Evolutionary conservation across 2,329 filamentous ascomycete genomes (phyloP).

Genomic region (Colletotrichum abscissum): DNA sequence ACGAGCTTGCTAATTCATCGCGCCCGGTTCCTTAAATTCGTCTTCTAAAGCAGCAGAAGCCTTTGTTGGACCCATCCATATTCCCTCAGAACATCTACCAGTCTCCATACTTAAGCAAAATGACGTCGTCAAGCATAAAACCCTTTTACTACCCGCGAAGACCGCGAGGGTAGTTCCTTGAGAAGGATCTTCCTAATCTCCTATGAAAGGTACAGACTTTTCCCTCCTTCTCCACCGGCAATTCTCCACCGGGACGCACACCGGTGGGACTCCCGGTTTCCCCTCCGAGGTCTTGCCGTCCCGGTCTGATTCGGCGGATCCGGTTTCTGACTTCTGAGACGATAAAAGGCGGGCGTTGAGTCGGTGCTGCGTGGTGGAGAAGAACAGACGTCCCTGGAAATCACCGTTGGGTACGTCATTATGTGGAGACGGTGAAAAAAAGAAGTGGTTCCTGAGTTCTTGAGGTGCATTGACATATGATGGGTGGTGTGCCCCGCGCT

Average conservation of each 20-base stretch:
- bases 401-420: slow-evolving; percentile 19
- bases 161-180: slow-evolving; percentile 22
- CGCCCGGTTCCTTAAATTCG: background rate
- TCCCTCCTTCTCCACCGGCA: slow-evolving; percentile 14
- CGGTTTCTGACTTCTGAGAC: slow-evolving; percentile 12
- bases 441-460: slow-evolving; percentile 20
- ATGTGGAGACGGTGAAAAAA: slow-evolving; percentile 4
- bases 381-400: slow-evolving; percentile 9
- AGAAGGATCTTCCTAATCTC: background rate
- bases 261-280: background rate
- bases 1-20: background rate
- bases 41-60: background rate
- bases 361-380: background rate
- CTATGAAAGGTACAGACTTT: background rate
- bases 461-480: no score
- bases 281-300: background rate
- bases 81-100: background rate
- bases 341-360: slow-evolving; percentile 4
- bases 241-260: background rate
- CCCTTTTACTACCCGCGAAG: slow-evolving; percentile 13
- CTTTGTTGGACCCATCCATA: background rate
- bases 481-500: background rate
- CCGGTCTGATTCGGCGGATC: slow-evolving; percentile 24
- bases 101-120: background rate
- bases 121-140: slow-evolving; percentile 15